Percentiles rank a stretch among this genome's conserved stretches.
These are phyloP conservation scores for Tilletia walkeri DNA, from an alignment of 1,284 basidiomycete genomes.

Conservation along the genomic window DNA sequence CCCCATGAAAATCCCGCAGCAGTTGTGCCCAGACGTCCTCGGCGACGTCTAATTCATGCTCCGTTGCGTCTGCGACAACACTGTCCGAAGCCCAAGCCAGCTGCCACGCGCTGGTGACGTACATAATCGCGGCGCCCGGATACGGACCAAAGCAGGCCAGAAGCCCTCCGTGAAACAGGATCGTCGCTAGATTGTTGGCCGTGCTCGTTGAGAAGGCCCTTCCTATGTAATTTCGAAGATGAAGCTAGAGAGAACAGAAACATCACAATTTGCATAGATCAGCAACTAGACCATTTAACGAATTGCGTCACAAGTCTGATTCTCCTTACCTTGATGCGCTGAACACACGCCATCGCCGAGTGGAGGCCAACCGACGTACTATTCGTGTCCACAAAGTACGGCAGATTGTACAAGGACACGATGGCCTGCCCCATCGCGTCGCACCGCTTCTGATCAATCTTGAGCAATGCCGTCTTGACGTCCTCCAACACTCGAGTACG, in stretches of 20 bases:
- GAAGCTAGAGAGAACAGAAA: neutral
- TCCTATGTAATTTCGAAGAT: neutral
- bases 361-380: neutral
- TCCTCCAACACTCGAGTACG: too few relatives aligned
- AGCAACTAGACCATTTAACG: neutral
- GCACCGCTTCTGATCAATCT: neutral
- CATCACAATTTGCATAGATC: neutral
- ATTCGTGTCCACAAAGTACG: neutral
- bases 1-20: slow-evolving; percentile 4
- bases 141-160: slow-evolving; percentile 6
- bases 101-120: slow-evolving; percentile 3
- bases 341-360: slow-evolving; percentile 10
- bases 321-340: slow-evolving; percentile 5
- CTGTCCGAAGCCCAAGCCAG: neutral
- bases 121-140: neutral
- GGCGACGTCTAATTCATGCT: slow-evolving; percentile 4
- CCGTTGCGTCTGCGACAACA: slow-evolving; percentile 1
- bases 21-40: slow-evolving; percentile 10
- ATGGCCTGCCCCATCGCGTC: neutral
- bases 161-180: neutral
- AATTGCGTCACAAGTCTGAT: neutral
- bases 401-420: neutral
- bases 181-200: neutral
- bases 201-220: neutral
- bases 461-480: too few relatives aligned